A percentile compares a stretch with the other conserved stretches of the same genome.
These are phyloP conservation scores for Syncephalastrum sp. DNA, from an alignment of 371 early-diverging fungal species.

Conservation along the genomic window DNA sequence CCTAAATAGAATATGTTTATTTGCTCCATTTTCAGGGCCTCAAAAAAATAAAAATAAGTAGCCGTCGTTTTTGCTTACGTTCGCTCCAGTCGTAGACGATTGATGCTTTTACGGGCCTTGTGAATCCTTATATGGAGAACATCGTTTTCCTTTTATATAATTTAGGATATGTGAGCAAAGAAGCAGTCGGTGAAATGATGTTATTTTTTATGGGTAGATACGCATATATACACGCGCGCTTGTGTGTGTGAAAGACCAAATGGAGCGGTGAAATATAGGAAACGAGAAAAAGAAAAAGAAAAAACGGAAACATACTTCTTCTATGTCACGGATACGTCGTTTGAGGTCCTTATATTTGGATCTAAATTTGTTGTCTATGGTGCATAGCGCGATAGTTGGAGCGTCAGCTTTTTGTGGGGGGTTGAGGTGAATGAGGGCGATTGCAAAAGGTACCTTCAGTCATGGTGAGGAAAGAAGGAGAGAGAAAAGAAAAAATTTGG, in stretches of 20 bases:
- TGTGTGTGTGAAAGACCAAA: background rate
- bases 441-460: conserved; percentile 8
- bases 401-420: background rate
- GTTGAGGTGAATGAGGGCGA: conserved; percentile 9
- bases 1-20: conserved; percentile 5
- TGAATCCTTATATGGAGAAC: conserved; percentile 23
- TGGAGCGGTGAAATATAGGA: no score
- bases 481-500: conserved; percentile 11
- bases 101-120: conserved; percentile 41
- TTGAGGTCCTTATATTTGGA: conserved; percentile 59
- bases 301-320: conserved; percentile 41
- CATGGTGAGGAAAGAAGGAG: conserved; percentile 12
- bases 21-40: background rate
- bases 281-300: no score
- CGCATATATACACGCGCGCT: conserved; percentile 8
- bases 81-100: conserved; percentile 47
- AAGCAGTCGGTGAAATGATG: background rate
- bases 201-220: background rate
- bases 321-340: conserved; percentile 60
- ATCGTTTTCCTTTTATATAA: conserved; percentile 31
- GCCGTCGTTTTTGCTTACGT: conserved; percentile 23
- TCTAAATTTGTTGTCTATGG: conserved; percentile 16
- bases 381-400: conserved; percentile 1
- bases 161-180: background rate
- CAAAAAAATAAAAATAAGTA: background rate